Evolutionary conservation across 2,329 filamentous ascomycete genomes (phyloP).

Genomic region (Aspergillus latus): DNA sequence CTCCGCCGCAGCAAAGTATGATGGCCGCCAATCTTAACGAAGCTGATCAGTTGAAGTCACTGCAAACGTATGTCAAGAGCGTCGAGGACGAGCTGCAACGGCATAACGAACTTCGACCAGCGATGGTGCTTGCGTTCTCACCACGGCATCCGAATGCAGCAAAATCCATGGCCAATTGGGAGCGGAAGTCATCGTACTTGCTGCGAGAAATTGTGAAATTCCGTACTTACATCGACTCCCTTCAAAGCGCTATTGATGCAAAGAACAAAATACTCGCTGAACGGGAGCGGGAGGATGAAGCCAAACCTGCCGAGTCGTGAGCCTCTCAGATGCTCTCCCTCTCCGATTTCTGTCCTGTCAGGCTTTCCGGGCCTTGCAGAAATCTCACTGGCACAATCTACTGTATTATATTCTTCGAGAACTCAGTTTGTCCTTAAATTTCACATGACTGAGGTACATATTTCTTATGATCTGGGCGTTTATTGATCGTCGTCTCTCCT

Average conservation of each 20-base stretch:
- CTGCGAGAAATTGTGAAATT: conserved; percentile 96
- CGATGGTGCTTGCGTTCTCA: conserved; percentile 87
- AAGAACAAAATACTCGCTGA: conserved; percentile 67
- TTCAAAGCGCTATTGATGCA: conserved; percentile 67
- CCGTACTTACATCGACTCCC: conserved; percentile 85
- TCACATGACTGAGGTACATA: background rate
- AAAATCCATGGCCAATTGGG: conserved; percentile 94
- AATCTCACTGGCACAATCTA: background rate
- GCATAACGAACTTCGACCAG: conserved; percentile 83
- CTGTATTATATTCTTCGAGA: conserved; percentile 9
- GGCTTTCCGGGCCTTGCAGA: too few relatives aligned
- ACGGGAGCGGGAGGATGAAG: conserved; percentile 19
- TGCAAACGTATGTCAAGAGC: conserved; percentile 76
- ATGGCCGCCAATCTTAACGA: conserved; percentile 77
- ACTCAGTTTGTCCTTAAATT: background rate
- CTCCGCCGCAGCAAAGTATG: conserved; percentile 85
- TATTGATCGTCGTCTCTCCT: conserved; percentile 7
- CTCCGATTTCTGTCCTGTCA: background rate
- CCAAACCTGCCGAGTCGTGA: conserved; percentile 10
- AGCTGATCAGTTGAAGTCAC: conserved; percentile 72
- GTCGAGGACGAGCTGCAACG: conserved; percentile 81
- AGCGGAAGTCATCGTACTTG: conserved; percentile 89
- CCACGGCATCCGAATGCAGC: conserved; percentile 75
- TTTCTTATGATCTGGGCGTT: conserved; percentile 2
- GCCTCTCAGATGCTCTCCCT: background rate